Percentiles rank a stretch among this genome's conserved stretches.
Evolutionary conservation across 2,329 filamentous ascomycete genomes (phyloP).

Genomic region (Aphanoascus verrucosus): DNA sequence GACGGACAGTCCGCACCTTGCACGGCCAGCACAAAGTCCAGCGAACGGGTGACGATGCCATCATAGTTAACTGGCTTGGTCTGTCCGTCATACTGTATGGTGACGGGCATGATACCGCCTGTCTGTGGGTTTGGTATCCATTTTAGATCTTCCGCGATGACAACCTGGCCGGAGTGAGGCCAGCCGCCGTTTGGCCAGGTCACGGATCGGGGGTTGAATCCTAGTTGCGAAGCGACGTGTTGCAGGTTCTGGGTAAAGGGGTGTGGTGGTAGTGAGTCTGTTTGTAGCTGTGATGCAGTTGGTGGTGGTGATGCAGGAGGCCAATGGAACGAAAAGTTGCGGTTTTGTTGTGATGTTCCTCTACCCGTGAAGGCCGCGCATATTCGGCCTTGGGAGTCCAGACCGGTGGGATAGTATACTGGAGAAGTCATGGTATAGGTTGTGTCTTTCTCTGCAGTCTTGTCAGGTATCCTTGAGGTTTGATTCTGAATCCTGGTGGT

Average conservation of each 20-base stretch:
- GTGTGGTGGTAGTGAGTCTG: no score
- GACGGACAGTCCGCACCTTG: conserved; percentile 12
- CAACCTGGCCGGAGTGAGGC: conserved; percentile 11
- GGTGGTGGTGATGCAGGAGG: neutral
- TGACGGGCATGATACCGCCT: conserved; percentile 8
- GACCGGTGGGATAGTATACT: neutral
- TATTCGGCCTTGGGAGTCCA: neutral
- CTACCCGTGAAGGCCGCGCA: conserved; percentile 8
- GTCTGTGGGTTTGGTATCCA: conserved; percentile 5
- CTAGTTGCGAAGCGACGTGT: neutral
- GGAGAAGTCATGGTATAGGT: conserved; percentile 1
- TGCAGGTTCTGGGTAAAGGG: conserved; percentile 7
- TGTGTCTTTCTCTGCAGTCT: conserved; percentile 5
- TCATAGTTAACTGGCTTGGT: conserved; percentile 5
- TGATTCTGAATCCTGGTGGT: no score
- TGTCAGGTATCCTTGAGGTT: neutral
- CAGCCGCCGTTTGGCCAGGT: conserved; percentile 12
- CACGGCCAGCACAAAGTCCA: conserved; percentile 7
- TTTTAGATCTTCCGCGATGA: conserved; percentile 6
- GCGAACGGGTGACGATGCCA: conserved; percentile 9
- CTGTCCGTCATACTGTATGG: neutral
- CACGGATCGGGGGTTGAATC: conserved; percentile 1
- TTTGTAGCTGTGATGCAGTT: no score
- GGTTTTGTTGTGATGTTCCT: conserved; percentile 9
- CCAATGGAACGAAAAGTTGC: conserved; percentile 7